Conservation (phyloP, 331 rosid genomes). For the Acacia pycnantha region DNA sequence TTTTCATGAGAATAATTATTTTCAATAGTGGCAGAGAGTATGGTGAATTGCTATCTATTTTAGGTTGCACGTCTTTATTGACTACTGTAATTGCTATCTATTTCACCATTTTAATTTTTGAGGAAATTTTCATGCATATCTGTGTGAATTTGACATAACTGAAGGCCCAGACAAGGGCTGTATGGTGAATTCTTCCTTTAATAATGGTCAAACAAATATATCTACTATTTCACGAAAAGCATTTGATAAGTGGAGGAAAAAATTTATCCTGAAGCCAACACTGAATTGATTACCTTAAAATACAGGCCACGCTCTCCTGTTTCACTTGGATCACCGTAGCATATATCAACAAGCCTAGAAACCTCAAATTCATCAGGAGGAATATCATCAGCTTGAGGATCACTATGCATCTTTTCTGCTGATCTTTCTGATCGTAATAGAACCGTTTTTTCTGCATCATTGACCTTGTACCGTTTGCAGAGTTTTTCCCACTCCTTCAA, state of each 20-base stretch:
- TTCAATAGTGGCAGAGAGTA: background rate
- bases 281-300: constrained; percentile 63
- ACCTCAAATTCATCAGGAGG: constrained; percentile 56
- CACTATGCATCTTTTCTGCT: constrained; percentile 19
- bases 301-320: constrained; percentile 56
- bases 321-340: constrained; percentile 76
- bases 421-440: constrained; percentile 36
- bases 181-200: background rate
- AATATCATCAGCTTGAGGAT: constrained; percentile 26
- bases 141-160: constrained; percentile 12
- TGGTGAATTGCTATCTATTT: no score
- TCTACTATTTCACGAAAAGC: background rate
- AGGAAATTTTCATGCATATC: background rate
- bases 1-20: background rate
- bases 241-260: background rate
- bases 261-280: background rate
- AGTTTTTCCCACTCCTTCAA: constrained; percentile 88
- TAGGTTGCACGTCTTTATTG: background rate
- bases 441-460: constrained; percentile 29
- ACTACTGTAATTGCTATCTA: background rate
- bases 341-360: constrained; percentile 66
- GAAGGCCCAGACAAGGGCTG: background rate
- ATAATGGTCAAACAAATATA: background rate
- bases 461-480: constrained; percentile 52
- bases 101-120: background rate